Base-by-base conservation (phyloP, 2,329 filamentous ascomycete genomes). In the Penicillium brevicompactum region DNA sequence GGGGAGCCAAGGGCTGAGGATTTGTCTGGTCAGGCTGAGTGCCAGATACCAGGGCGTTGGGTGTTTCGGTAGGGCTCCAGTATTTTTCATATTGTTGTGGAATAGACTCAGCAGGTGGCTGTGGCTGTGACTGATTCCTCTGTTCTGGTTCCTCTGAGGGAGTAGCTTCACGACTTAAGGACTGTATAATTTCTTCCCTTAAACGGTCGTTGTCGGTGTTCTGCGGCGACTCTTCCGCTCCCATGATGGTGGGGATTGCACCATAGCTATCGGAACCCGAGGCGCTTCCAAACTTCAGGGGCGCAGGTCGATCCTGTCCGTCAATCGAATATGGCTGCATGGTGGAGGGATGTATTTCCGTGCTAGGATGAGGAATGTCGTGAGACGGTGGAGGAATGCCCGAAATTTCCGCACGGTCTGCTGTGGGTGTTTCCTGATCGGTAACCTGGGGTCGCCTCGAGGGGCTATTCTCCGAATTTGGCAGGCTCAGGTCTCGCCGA, bases 391-490 rank as follows among this genome's bases (percentile, higher is more conserved):
- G 67, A 55, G 73, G 75, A 37, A 73, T 67, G 5, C 75, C 68
- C 22, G 73, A 74, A 51, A 80, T 55, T 34, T 79, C 73, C 37
- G 75, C 82, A 42, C 77, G 68, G 51, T 80, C 76, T 32, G 77
- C 77, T 42, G 74, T 58, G 16, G 75, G 70, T 49, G 71, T 50
- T 21, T 73, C 74, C 18, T 72, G 74, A 8, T 78, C 73, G 43
- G 78, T 78, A 32, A 87, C 65, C 21, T 78, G 75, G 4, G 85
- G 84, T 31, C 78, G 82, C 46, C 82, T 81, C n/a, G 84, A 85
- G 31, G 85, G 85, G 54, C 84, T 87, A 54, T 85, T 85, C 42
- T 79, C 80, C 16, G 79, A 77, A 56, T 79, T 83, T 4, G 86
- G 85, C 34, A 84, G 80, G 53, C 82, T 82, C 49, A 87, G 67